Conservation (phyloP, 1,284 basidiomycete species). For the Ceratobasidium sp. region DNA sequence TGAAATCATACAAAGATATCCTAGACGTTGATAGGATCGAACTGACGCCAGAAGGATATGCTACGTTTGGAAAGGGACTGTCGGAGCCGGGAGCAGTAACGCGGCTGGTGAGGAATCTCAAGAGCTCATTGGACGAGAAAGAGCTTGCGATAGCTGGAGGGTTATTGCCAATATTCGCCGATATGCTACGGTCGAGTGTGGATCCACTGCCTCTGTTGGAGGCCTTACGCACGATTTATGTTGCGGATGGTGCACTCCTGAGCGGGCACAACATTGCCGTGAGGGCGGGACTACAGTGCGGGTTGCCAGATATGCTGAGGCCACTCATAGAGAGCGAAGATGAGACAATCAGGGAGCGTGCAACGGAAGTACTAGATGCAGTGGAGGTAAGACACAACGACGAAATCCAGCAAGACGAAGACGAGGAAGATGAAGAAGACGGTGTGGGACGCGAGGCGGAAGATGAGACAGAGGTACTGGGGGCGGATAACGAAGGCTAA, state of each 20-base stretch:
- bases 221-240: constrained; percentile 15
- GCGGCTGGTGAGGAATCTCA: constrained; percentile 16
- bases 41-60: constrained; percentile 35
- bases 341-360: background rate
- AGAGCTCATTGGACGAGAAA: constrained; percentile 29
- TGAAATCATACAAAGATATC: too few species aligned
- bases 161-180: background rate
- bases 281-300: constrained; percentile 6
- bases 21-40: constrained; percentile 39
- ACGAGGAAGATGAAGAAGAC: constrained; percentile 16
- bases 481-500: too few species aligned
- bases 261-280: background rate
- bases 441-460: background rate
- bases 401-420: background rate
- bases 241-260: constrained; percentile 15
- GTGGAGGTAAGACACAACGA: background rate
- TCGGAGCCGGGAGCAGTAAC: constrained; percentile 17
- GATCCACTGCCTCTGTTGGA: constrained; percentile 10
- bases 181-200: constrained; percentile 1
- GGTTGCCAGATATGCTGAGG: constrained; percentile 13
- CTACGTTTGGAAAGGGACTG: constrained; percentile 31
- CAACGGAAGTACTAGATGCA: background rate
- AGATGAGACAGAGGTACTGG: background rate
- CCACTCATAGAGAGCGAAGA: constrained; percentile 19
- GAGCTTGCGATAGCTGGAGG: constrained; percentile 28